Percentiles rank a stretch among this genome's conserved stretches.
These are phyloP conservation scores for Mucor circinelloides DNA, from an alignment of 371 early-diverging fungal species.

Conservation along the genomic window DNA sequence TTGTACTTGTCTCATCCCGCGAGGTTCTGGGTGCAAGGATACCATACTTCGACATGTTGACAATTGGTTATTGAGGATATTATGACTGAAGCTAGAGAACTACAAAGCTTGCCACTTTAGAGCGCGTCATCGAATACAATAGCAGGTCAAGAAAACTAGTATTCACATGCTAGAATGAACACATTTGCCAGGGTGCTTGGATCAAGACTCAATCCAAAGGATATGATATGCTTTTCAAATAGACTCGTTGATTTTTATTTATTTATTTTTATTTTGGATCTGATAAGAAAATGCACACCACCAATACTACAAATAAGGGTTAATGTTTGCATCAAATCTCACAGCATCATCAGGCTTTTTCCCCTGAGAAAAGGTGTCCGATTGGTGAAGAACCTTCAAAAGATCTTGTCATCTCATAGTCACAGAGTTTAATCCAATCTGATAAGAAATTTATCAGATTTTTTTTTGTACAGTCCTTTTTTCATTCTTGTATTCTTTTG, in stretches of 20 bases:
- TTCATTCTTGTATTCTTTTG: not conserved
- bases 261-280: not conserved
- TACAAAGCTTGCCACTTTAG: no score
- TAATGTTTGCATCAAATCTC: not conserved
- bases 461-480: not conserved
- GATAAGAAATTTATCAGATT: conserved; percentile 6
- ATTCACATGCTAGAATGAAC: not conserved
- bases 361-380: not conserved
- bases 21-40: no score
- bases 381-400: not conserved
- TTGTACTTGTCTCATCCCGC: no score
- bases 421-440: not conserved
- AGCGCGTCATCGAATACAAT: not conserved
- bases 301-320: not conserved
- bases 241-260: not conserved
- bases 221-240: not conserved
- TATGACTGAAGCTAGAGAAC: no score
- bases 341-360: not conserved
- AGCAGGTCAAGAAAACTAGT: not conserved
- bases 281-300: not conserved
- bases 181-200: not conserved
- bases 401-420: not conserved
- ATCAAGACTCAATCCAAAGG: not conserved
- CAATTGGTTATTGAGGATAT: no score
- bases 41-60: no score